A percentile compares a stretch with the other conserved stretches of the same genome.
These are phyloP conservation scores for Mortierella claussenii DNA, from an alignment of 192 early-diverging fungal species.

Conservation along the genomic window DNA sequence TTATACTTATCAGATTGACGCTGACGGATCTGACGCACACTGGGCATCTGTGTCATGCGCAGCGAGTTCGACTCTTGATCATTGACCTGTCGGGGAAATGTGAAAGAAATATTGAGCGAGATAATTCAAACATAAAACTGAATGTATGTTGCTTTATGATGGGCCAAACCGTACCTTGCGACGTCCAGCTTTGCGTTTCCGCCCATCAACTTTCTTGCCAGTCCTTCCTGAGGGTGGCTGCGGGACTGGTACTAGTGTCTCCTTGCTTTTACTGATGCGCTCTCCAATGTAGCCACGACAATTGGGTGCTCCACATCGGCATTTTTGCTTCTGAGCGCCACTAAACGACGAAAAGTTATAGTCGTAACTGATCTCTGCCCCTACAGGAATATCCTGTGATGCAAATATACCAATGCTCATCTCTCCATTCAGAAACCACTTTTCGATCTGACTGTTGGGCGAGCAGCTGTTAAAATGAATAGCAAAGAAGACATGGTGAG, in stretches of 20 bases:
- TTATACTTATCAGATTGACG: conserved; percentile 50
- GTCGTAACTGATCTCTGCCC: conserved; percentile 83
- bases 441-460: conserved; percentile 91
- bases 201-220: conserved; percentile 21
- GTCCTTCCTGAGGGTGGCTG: conserved; percentile 3
- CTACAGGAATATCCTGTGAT: conserved; percentile 69
- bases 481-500: not conserved
- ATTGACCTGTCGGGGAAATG: conserved; percentile 7
- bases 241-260: not conserved
- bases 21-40: conserved; percentile 34
- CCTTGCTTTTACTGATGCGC: conserved; percentile 36
- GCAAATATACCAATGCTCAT: conserved; percentile 81
- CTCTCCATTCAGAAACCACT: conserved; percentile 84
- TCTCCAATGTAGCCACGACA: conserved; percentile 76
- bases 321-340: conserved; percentile 68
- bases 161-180: conserved; percentile 9
- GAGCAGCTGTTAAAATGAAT: conserved; percentile 63
- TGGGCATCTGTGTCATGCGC: conserved; percentile 29
- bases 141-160: no score
- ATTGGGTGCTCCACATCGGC: conserved; percentile 72
- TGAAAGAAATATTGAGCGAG: not conserved
- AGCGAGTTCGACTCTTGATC: conserved; percentile 17
- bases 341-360: conserved; percentile 84
- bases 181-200: conserved; percentile 37
- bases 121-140: not conserved